Evolutionary conservation across 23 red algal species (phyloP).

Genomic region (Gracilaria vermiculophylla): DNA sequence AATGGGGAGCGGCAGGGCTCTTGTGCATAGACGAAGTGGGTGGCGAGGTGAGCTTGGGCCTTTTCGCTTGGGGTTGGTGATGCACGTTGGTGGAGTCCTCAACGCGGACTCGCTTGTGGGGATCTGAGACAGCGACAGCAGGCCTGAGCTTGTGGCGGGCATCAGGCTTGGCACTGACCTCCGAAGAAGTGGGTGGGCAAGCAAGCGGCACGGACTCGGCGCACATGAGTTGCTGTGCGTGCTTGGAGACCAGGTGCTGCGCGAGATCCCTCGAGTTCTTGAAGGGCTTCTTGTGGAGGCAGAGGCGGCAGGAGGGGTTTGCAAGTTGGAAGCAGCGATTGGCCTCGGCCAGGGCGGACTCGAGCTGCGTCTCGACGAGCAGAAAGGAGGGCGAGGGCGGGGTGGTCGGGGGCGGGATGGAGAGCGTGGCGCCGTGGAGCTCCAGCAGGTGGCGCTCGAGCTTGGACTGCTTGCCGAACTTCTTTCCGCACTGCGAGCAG

Average conservation of each 20-base stretch:
- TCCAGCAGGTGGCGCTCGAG: slow-evolving; percentile 20
- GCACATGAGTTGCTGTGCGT: slow-evolving; percentile 4
- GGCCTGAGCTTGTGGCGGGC: not conserved
- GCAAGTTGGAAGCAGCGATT: slow-evolving; percentile 14
- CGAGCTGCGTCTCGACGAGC: slow-evolving; percentile 15
- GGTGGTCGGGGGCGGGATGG: slow-evolving; percentile 1
- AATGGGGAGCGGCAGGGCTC: not conserved
- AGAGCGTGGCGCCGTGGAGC: not conserved
- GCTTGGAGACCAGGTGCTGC: slow-evolving; percentile 19
- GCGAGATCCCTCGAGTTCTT: slow-evolving; percentile 19
- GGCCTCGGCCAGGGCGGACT: slow-evolving; percentile 8
- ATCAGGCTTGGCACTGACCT: slow-evolving; percentile 13
- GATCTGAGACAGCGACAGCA: not conserved
- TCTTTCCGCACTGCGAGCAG: slow-evolving; percentile 22
- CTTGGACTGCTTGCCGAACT: slow-evolving; percentile 15
- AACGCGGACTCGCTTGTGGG: not conserved
- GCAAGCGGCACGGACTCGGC: not conserved
- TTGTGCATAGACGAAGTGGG: not conserved
- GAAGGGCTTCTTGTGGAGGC: not conserved
- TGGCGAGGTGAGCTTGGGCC: not conserved
- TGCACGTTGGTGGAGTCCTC: not conserved
- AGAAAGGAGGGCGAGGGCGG: slow-evolving; percentile 11
- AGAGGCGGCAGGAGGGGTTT: not conserved
- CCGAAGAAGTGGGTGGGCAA: not conserved
- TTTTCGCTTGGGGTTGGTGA: not conserved